Percentiles rank a stretch among this genome's conserved stretches.
phyloP scores from a whole-genome alignment of 257 asterid species.

The Solanum chiquidenum region DNA sequence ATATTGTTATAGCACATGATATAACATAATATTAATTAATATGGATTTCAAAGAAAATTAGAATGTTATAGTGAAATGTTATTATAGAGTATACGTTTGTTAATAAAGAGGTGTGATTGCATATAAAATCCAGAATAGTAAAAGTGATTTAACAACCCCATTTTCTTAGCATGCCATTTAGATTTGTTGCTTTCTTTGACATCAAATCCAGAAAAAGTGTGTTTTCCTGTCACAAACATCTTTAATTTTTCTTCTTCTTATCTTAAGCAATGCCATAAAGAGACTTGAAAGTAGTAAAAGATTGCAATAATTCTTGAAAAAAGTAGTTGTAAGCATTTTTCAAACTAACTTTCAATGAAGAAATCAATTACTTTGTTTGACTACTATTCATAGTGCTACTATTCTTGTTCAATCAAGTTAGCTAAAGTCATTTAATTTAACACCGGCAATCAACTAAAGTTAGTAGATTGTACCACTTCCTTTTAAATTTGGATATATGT shows the following conservation, averaged over 20 bases:
- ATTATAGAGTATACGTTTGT: accelerated
- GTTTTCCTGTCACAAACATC: background rate
- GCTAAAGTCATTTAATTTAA: background rate
- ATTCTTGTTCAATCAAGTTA: background rate
- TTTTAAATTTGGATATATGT: background rate
- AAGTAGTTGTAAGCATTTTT: background rate
- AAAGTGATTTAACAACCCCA: background rate
- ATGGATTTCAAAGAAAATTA: background rate
- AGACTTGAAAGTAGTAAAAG: background rate
- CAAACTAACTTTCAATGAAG: background rate
- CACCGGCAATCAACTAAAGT: background rate
- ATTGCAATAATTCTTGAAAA: background rate
- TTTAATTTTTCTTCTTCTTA: background rate
- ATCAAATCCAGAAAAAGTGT: background rate
- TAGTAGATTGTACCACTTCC: background rate
- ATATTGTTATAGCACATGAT: background rate
- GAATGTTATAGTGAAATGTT: background rate
- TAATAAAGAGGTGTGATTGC: background rate
- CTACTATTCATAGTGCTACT: background rate
- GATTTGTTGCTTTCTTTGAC: background rate
- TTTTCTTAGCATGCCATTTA: background rate
- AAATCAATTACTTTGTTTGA: background rate
- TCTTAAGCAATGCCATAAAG: background rate
- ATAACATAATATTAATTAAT: background rate
- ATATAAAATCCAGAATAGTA: background rate